Evolutionary conservation across 306 rosid species (phyloP).

Genomic region (Dicorynia guianensis): DNA sequence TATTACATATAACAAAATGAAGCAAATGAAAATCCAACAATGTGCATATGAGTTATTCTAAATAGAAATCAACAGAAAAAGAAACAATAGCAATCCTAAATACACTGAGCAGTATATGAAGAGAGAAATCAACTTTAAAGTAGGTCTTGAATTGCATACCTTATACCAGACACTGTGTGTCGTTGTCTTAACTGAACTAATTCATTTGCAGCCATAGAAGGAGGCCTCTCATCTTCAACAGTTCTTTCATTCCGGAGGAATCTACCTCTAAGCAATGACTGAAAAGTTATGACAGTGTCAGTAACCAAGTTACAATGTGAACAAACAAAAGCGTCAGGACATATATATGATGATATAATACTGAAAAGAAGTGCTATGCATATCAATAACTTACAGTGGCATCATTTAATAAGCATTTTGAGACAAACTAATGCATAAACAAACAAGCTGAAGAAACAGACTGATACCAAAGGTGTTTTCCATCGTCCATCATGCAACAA

Average conservation of each 20-base stretch:
- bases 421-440: not conserved
- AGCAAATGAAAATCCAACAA: constrained; percentile 30
- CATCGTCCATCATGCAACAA: constrained; percentile 7
- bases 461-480: not conserved
- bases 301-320: constrained; percentile 38
- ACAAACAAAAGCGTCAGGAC: not conserved
- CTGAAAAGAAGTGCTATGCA: not conserved
- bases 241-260: constrained; percentile 96
- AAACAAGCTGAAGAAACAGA: constrained; percentile 23
- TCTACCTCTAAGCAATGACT: constrained; percentile 99
- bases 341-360: constrained; percentile 20
- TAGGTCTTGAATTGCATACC: constrained; percentile 57
- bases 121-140: constrained; percentile 2
- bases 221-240: constrained; percentile 91
- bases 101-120: constrained; percentile 1
- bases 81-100: constrained; percentile 22
- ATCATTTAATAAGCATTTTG: not conserved
- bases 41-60: not conserved
- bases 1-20: constrained; percentile 2
- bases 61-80: not conserved
- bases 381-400: constrained; percentile 6
- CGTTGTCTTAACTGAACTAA: constrained; percentile 90
- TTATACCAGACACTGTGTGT: constrained; percentile 93
- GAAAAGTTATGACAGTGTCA: constrained; percentile 51
- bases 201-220: constrained; percentile 88